These are phyloP conservation scores for Phytopythium boreale DNA, from an alignment of 352 stramenopile species.

Conservation along the genomic window DNA sequence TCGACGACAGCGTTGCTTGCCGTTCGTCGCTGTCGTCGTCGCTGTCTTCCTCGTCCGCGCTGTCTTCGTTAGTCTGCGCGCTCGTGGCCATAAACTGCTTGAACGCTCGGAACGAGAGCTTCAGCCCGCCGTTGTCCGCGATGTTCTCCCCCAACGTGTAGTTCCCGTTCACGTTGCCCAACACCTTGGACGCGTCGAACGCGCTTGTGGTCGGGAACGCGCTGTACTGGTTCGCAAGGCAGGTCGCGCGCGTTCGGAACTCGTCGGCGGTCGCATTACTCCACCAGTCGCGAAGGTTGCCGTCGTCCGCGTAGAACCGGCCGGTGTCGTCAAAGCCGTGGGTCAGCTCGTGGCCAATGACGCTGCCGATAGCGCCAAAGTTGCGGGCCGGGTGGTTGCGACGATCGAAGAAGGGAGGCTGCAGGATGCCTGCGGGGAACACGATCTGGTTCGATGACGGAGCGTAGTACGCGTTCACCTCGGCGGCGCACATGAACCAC, in stretches of 20 bases:
- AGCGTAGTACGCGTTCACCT: conserved; percentile 91
- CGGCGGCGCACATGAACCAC: conserved; percentile 92
- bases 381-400: conserved; percentile 86
- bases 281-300: conserved; percentile 94
- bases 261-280: conserved; percentile 74
- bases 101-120: conserved; percentile 65
- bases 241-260: conserved; percentile 61
- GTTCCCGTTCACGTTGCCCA: conserved; percentile 75
- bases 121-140: conserved; percentile 79
- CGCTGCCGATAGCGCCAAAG: conserved; percentile 91
- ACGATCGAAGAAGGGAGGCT: conserved; percentile 92
- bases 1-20: conserved; percentile 10
- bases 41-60: conserved; percentile 16
- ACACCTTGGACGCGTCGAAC: conserved; percentile 30
- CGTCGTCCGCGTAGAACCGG: conserved; percentile 83
- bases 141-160: conserved; percentile 84
- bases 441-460: conserved; percentile 89
- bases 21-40: conserved; percentile 16
- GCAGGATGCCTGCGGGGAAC: conserved; percentile 94
- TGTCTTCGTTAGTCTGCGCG: conserved; percentile 5
- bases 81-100: conserved; percentile 29
- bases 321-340: conserved; percentile 95
- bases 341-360: conserved; percentile 96
- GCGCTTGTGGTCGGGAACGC: conserved; percentile 40
- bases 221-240: conserved; percentile 65